Percentiles rank a stretch among this genome's conserved stretches.
These are phyloP conservation scores for Huiozyma naganishii DNA, from an alignment of 805 yeast species.

Conservation along the genomic window DNA sequence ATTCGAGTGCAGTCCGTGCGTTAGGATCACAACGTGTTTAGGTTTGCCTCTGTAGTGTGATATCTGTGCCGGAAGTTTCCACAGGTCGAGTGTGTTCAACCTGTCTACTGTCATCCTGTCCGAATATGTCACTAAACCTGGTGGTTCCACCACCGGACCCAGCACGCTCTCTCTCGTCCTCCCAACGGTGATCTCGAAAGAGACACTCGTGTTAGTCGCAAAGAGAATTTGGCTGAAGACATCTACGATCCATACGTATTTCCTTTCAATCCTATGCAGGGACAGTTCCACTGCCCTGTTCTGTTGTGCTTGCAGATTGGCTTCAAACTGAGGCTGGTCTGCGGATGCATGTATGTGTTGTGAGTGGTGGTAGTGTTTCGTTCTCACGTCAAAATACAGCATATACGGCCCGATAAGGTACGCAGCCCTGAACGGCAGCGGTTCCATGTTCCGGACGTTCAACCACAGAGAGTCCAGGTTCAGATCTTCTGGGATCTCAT, in stretches of 20 bases:
- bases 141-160: conserved; percentile 11
- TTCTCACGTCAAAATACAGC: conserved; percentile 59
- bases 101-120: conserved; percentile 37
- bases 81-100: conserved; percentile 51
- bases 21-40: conserved; percentile 53
- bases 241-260: conserved; percentile 61
- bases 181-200: conserved; percentile 51
- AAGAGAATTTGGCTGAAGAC: conserved; percentile 62
- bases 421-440: conserved; percentile 45
- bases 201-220: conserved; percentile 47
- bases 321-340: conserved; percentile 67
- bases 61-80: conserved; percentile 47
- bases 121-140: conserved; percentile 25
- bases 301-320: conserved; percentile 63
- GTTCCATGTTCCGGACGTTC: conserved; percentile 51
- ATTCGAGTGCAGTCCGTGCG: conserved; percentile 75
- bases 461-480: conserved; percentile 36
- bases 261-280: conserved; percentile 47
- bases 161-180: conserved; percentile 26
- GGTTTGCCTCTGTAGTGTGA: conserved; percentile 27
- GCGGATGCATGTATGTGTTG: conserved; percentile 51
- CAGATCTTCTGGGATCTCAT: conserved; percentile 19
- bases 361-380: conserved; percentile 43
- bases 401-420: conserved; percentile 66
- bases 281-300: conserved; percentile 48